Evolutionary conservation across 2,329 filamentous ascomycete genomes (phyloP).

Genomic region (Sporothrix inflata): DNA sequence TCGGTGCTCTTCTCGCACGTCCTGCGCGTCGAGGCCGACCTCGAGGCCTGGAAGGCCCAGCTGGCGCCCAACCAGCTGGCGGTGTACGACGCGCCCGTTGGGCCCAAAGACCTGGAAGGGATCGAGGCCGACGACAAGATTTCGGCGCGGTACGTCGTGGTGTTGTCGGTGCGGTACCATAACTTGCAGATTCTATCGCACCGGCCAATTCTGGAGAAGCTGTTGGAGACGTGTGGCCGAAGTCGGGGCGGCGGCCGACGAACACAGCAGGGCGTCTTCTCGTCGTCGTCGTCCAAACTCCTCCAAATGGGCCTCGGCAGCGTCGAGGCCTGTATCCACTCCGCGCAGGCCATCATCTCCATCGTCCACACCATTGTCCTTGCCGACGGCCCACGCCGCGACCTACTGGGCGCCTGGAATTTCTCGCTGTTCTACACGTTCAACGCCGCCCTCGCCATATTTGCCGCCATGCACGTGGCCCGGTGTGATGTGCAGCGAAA

Average conservation of each 20-base stretch:
- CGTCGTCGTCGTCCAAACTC: slow-evolving; percentile 31
- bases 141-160: slow-evolving; percentile 36
- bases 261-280: neutral
- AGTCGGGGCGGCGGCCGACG: neutral
- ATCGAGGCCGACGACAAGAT: slow-evolving; percentile 15
- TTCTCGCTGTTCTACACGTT: slow-evolving; percentile 28
- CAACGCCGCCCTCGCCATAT: slow-evolving; percentile 27
- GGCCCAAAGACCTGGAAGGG: slow-evolving; percentile 23
- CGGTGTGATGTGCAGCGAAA: neutral
- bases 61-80: slow-evolving; percentile 36
- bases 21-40: slow-evolving; percentile 45
- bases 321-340: slow-evolving; percentile 12
- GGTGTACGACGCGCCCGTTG: slow-evolving; percentile 34
- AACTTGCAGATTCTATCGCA: slow-evolving; percentile 42
- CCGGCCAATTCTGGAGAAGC: slow-evolving; percentile 38
- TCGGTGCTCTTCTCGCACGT: slow-evolving; percentile 42
- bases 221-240: slow-evolving; percentile 28
- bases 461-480: slow-evolving; percentile 22
- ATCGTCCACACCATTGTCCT: slow-evolving; percentile 23
- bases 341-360: slow-evolving; percentile 22
- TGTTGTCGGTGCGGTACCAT: slow-evolving; percentile 43
- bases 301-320: slow-evolving; percentile 27
- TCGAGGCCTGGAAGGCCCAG: slow-evolving; percentile 44
- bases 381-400: slow-evolving; percentile 13
- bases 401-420: slow-evolving; percentile 25